Base-by-base conservation (phyloP, 2,329 filamentous ascomycete genomes). In the Epichloe gansuensis region DNA sequence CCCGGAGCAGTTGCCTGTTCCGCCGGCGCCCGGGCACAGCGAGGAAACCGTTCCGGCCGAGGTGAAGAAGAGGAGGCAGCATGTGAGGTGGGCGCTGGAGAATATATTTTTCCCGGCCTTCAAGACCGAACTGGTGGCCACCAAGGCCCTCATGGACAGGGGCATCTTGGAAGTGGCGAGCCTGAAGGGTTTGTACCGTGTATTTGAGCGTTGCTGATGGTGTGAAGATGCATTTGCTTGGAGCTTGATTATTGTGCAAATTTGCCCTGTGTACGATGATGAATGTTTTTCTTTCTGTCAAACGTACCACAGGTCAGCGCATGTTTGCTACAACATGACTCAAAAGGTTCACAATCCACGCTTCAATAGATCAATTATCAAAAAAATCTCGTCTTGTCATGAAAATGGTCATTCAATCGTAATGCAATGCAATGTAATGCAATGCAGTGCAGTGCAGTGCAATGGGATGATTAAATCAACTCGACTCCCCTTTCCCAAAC, bases 51-150 rank as follows among this genome's bases (percentile, higher is more conserved):
- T 78, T 4, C 69, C 77, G 9, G 72, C 75, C 0, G 74, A 77
- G 51, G 61, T 79, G n/a, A 75, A 72, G 53, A 72, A 74, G 37
- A 76, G 90, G 41, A 77, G 88, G 50, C 71, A 73, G 38, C 82
- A 93, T 61, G 72, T 98, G n/a, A 75, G 78, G 35, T 79, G 82
- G 61, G 83, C 85, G 41, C 69, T 98, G 2, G 91, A 98, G 68
- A 81, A 95, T 68, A 75, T 90, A 9, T 77, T 98, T 52, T 97
- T 98, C 60, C 93, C 93, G 0, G 88, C 90, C 0, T 88, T 96
- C 63, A 88, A 89, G 65, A 75, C 85, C 5, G 77, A 90, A 53
- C 69, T 98, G 46, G 81, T 97, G 52, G 91, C 88, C 21, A 96
- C 93, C 8, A 85, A 80, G 58, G 75, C 78, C 5, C 70, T 97